Evolutionary conservation across 2,329 filamentous ascomycete species (phyloP).

Genomic region (Xylaria sp.): DNA sequence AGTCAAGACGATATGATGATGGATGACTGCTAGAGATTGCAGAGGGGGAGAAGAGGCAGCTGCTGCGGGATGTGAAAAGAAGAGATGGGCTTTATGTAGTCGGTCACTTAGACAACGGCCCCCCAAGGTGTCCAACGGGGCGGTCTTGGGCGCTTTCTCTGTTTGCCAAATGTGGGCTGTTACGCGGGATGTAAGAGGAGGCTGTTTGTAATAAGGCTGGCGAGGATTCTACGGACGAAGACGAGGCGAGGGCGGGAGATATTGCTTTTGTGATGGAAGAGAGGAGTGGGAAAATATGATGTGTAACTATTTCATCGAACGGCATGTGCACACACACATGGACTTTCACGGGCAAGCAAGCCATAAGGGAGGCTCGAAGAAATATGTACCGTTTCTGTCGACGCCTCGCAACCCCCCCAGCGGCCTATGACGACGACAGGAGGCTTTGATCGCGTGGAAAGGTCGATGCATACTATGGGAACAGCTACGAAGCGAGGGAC

Average conservation of each 20-base stretch:
- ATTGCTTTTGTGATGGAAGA: slow-evolving; percentile 12
- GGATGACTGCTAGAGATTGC: background rate
- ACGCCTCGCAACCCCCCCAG: slow-evolving; percentile 8
- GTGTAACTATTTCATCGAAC: slow-evolving; percentile 26
- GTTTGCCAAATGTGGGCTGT: slow-evolving; percentile 31
- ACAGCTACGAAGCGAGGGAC: slow-evolving; percentile 14
- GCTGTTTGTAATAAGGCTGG: slow-evolving; percentile 32
- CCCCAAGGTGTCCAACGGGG: slow-evolving; percentile 19
- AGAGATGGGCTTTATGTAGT: slow-evolving; percentile 28
- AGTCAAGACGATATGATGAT: slow-evolving; percentile 3
- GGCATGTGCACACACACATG: slow-evolving; percentile 4
- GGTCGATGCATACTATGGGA: slow-evolving; percentile 18
- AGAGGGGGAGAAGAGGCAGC: slow-evolving; percentile 1
- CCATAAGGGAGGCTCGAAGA: slow-evolving; percentile 24
- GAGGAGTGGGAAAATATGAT: slow-evolving; percentile 18
- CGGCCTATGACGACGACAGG: slow-evolving; percentile 17
- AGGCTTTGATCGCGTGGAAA: slow-evolving; percentile 13
- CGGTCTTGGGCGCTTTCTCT: slow-evolving; percentile 21
- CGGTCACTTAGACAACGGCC: slow-evolving; percentile 14
- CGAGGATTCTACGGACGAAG: slow-evolving; percentile 4
- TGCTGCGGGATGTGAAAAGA: slow-evolving; percentile 14
- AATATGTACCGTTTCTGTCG: slow-evolving; percentile 12
- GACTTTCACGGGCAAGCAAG: slow-evolving; percentile 6
- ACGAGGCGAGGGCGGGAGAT: slow-evolving; percentile 20
- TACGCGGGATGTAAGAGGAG: slow-evolving; percentile 18